Evolutionary conservation across 805 yeast species (phyloP).

Genomic region (Saccharomycopsis lassenensis): DNA sequence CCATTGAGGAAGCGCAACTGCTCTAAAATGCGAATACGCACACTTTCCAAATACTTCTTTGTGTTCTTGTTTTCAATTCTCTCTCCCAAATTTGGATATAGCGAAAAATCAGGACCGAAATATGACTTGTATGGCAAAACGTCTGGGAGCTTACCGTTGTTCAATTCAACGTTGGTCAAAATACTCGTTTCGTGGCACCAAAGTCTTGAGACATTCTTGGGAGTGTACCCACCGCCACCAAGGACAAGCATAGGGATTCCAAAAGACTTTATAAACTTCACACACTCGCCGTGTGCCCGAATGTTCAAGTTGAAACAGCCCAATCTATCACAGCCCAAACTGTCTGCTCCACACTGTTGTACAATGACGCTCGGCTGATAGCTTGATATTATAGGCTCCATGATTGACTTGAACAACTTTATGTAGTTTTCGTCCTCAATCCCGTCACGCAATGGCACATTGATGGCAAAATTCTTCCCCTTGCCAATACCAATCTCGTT

Average conservation of each 20-base stretch:
- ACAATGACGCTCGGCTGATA: slow-evolving; percentile 92
- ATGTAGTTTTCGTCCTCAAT: slow-evolving; percentile 85
- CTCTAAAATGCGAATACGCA: slow-evolving; percentile 66
- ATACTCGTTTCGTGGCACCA: slow-evolving; percentile 94
- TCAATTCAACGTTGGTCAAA: slow-evolving; percentile 52
- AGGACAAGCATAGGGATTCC: slow-evolving; percentile 83
- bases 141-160: slow-evolving; percentile 46
- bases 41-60: slow-evolving; percentile 70
- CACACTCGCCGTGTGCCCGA: slow-evolving; percentile 93
- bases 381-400: slow-evolving; percentile 83
- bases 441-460: slow-evolving; percentile 91
- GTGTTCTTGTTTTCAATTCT: slow-evolving; percentile 78
- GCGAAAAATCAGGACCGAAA: slow-evolving; percentile 84
- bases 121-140: slow-evolving; percentile 66
- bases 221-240: slow-evolving; percentile 98
- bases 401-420: slow-evolving; percentile 66
- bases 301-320: slow-evolving; percentile 92
- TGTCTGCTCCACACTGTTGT: slow-evolving; percentile 96
- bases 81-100: slow-evolving; percentile 77
- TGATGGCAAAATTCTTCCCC: slow-evolving; percentile 80
- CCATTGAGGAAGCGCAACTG: slow-evolving; percentile 72
- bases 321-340: slow-evolving; percentile 82
- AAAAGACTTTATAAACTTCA: slow-evolving; percentile 75
- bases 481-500: slow-evolving; percentile 83
- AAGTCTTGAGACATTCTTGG: slow-evolving; percentile 84